Evolutionary conservation across 306 rosid genomes (phyloP), one percentile per base, ranked within the genome.

Genomic region (Gastrolobium villosum): DNA sequence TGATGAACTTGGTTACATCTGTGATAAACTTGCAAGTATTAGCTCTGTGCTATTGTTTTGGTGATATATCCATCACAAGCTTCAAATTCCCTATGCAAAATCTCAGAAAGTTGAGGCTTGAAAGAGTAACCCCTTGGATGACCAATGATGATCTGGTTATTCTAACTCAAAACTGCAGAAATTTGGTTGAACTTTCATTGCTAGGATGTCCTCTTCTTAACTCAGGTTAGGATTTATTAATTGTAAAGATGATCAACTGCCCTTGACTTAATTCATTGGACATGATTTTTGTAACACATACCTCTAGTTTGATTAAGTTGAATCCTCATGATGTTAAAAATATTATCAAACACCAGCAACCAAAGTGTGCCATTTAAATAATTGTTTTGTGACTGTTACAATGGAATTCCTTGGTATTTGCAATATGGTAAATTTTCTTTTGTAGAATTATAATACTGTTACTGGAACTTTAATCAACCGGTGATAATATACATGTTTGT

Each of bases 51-150:
- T 86, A 90, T 84, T 93, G 94, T 84, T 80, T 89, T 79, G 96
- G 98, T 70, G 94, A 93, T 84, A 81, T 93, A 78, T 86, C 96
- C 61, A 80, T 89, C 56, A 79, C 81, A 74, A 86, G 91, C 83
- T 90, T 90, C 82, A 63, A 83, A 68, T 81, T 85, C 56, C 76
- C 82, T 76, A 82, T 84, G 84, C 89, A 78, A 81, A 86, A 80
- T 83, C 82, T 93, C 72, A 86, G 84, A 60, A 89, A 80, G 80
- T 70, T 93, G 84, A 86, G 83, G 86, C 94, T 93, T 82, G 80
- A 89, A 83, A 87, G 96, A 70, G 94, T 89, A 64, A 81, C 90
- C 81, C 94, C 93, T 44, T 93, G 98, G 98, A 82, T 93, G 89
- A 90, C 85, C 77, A 93, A 90, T 83, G 80, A 67, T 56, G 91